These are phyloP conservation scores for Sporothrix phasma DNA, from an alignment of 2,329 filamentous ascomycete genomes.

Conservation along the genomic window DNA sequence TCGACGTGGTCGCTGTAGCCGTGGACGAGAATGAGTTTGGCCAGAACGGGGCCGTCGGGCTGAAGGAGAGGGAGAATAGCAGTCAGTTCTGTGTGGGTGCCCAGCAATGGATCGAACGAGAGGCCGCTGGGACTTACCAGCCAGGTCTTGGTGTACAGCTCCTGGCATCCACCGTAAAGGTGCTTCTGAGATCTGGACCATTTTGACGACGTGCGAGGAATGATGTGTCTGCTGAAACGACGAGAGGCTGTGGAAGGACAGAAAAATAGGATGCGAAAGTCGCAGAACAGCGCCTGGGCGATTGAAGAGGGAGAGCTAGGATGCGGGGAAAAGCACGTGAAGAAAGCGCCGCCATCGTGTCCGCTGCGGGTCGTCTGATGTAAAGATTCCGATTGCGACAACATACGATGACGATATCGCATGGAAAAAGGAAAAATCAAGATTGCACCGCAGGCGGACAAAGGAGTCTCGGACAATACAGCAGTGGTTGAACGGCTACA, in stretches of 20 bases:
- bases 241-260: not conserved
- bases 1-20: constrained; percentile 83
- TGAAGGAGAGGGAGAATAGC: constrained; percentile 23
- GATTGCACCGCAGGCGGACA: too few species aligned
- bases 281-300: too few species aligned
- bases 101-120: not conserved
- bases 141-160: constrained; percentile 49
- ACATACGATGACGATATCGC: too few species aligned
- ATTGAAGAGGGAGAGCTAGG: too few species aligned
- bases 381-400: too few species aligned
- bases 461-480: too few species aligned
- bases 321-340: too few species aligned
- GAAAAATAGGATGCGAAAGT: not conserved
- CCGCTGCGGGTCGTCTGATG: too few species aligned
- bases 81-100: not conserved
- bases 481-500: too few species aligned
- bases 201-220: constrained; percentile 16
- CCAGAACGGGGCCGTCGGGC: constrained; percentile 49
- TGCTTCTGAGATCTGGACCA: constrained; percentile 38
- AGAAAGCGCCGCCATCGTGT: too few species aligned
- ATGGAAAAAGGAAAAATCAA: too few species aligned
- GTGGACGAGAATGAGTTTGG: constrained; percentile 74
- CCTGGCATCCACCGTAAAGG: constrained; percentile 35
- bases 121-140: constrained; percentile 33
- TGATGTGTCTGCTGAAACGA: not conserved